Conservation (phyloP, 129 eudicot genomes). For the Chrysanthemum lavandulifolium region DNA sequence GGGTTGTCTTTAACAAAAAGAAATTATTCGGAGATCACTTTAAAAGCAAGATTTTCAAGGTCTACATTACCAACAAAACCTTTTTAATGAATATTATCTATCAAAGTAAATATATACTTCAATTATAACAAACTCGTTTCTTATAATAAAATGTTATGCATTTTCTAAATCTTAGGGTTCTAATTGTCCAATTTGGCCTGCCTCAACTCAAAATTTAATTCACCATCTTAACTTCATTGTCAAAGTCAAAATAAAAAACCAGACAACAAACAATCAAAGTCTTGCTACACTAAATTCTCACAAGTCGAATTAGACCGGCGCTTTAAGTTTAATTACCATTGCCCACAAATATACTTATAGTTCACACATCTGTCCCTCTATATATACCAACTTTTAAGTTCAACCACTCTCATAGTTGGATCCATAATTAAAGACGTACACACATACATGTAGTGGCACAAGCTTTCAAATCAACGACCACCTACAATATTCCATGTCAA, state of each 20-base stretch:
- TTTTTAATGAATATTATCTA: no score
- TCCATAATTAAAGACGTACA: conserved; percentile 2
- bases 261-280: conserved; percentile 22
- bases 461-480: conserved; percentile 16
- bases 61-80: no score
- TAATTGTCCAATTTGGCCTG: conserved; percentile 28
- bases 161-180: not conserved
- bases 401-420: conserved; percentile 28
- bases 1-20: no score
- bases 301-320: conserved; percentile 27
- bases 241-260: conserved; percentile 25
- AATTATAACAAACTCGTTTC: no score
- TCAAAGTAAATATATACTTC: no score
- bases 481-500: conserved; percentile 8
- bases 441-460: conserved; percentile 12
- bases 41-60: no score
- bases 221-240: conserved; percentile 23
- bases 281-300: conserved; percentile 16
- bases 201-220: conserved; percentile 25
- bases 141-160: no score
- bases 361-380: not conserved
- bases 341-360: conserved; percentile 3
- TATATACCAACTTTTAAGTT: not conserved
- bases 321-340: conserved; percentile 16
- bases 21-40: no score